Evolutionary conservation across 2,329 filamentous ascomycete genomes (phyloP), one percentile per base, ranked within the genome.

Genomic region (Pseudocercospora cruenta): DNA sequence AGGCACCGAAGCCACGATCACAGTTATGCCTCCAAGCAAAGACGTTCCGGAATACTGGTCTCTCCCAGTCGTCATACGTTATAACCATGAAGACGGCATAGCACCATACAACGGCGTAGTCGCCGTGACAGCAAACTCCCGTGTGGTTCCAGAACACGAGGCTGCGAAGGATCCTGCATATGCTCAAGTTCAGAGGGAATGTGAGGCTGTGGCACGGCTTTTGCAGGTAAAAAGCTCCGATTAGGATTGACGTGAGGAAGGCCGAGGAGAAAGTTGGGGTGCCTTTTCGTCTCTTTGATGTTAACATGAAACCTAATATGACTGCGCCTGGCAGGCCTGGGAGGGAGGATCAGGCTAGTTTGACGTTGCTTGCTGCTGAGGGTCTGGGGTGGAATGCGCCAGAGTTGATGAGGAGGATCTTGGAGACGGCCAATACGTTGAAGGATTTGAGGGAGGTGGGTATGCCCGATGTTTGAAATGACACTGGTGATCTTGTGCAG

Each of bases 281-380:
- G 0, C 73, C 73, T 1, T 85, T 85, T 74, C 81, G 80, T 0
- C 71, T 84, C 19, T 85, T 85, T 68, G 82, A 85, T 72, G 77
- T 85, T 12, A 85, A 85, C 62, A 83, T 85, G 80, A 84, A 85
- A 70, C 82, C 82, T 78, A 82, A 83, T 57, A 82, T 82, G 78
- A 83, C 81, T 4, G 83, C 82, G 0, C 81, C 82, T 2, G 82
- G 82, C 2, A 75, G 82, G 14, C 81, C 82, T 0, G 82, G 82
- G 0, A 75, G 83, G 12, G 80, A 84, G 10, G 77, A 84, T 60
- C 82, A 85, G 69, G 80, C 81, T 0, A 83, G 82, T 66, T 67
- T 85, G 14, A 82, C 78, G 2, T 80, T 70, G 1, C 75, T 83
- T 45, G 82, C 83, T 5, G 83, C 82, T 8, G 69, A 72, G 2